phyloP scores from a whole-genome alignment of 345 rosid species.

The Citrus australasica region DNA sequence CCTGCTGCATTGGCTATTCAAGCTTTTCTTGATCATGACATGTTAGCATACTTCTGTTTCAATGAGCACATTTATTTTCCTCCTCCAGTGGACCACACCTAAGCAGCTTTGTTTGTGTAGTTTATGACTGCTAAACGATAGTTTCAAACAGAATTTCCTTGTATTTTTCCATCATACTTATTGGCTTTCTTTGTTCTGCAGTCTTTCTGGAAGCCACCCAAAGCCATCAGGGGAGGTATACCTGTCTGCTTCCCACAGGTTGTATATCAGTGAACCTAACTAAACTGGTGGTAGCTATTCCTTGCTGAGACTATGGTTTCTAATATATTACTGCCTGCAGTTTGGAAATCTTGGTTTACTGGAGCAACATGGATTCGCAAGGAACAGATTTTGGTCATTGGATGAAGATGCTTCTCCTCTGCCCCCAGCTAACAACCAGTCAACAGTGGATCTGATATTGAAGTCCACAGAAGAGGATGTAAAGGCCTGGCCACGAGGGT shows the following conservation, averaged over 20 bases:
- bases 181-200: constrained; percentile 23
- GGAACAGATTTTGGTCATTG: constrained; percentile 71
- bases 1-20: background rate
- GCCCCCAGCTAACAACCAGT: constrained; percentile 60
- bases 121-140: background rate
- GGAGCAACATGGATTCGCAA: constrained; percentile 90
- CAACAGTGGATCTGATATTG: constrained; percentile 75
- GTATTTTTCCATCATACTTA: background rate
- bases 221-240: constrained; percentile 83
- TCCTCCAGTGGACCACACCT: background rate
- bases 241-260: constrained; percentile 96
- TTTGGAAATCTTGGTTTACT: constrained; percentile 74
- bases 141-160: constrained; percentile 1
- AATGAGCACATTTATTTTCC: background rate
- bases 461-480: constrained; percentile 76
- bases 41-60: background rate
- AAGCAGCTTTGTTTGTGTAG: background rate
- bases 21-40: background rate
- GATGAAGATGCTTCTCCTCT: constrained; percentile 87
- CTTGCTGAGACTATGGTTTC: constrained; percentile 8
- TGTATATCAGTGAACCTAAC: constrained; percentile 19
- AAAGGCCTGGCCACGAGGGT: constrained; percentile 86
- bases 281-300: background rate
- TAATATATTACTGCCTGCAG: constrained; percentile 34
- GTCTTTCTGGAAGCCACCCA: constrained; percentile 71